phyloP scores from a whole-genome alignment of 495 filamentous ascomycete species.

The Penicillium daleae region DNA sequence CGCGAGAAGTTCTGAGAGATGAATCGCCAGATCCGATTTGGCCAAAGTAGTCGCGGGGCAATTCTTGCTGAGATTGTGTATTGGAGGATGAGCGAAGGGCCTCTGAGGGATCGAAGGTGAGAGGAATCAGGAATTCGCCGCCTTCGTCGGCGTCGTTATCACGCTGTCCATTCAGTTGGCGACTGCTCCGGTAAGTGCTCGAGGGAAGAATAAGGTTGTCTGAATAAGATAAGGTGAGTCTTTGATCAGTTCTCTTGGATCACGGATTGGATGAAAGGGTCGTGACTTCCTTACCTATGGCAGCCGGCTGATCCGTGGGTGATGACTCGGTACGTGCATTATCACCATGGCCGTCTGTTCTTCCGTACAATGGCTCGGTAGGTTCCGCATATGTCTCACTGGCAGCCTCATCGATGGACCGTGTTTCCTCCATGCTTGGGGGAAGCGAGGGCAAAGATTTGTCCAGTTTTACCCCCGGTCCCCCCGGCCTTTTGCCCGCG shows the following conservation, averaged over 20 bases:
- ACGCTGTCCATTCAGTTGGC: constrained; percentile 65
- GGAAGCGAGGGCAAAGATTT: constrained; percentile 94
- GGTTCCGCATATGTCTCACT: constrained; percentile 68
- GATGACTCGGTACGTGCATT: constrained; percentile 15
- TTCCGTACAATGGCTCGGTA: constrained; percentile 53
- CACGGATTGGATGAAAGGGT: neutral
- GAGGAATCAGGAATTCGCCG: constrained; percentile 85
- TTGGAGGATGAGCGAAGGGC: constrained; percentile 57
- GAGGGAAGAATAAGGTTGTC: constrained; percentile 71
- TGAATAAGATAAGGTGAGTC: constrained; percentile 12
- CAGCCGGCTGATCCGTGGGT: constrained; percentile 15
- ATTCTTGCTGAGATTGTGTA: constrained; percentile 36
- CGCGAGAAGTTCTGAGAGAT: constrained; percentile 24
- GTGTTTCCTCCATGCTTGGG: constrained; percentile 67
- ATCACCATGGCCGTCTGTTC: constrained; percentile 23
- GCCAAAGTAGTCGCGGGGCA: constrained; percentile 39
- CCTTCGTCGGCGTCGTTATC: constrained; percentile 65
- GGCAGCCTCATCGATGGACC: constrained; percentile 66
- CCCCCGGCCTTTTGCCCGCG: constrained; percentile 57
- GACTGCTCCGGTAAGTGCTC: constrained; percentile 76
- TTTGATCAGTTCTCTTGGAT: neutral
- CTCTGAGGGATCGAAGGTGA: constrained; percentile 84
- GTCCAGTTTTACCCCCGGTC: constrained; percentile 72
- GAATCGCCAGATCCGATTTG: constrained; percentile 26
- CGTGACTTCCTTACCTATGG: constrained; percentile 25